A percentile compares a stretch with the other conserved stretches of the same genome.
Conservation (phyloP, 73 alveolate species). For the Tetrahymena malaccensis region DNA sequence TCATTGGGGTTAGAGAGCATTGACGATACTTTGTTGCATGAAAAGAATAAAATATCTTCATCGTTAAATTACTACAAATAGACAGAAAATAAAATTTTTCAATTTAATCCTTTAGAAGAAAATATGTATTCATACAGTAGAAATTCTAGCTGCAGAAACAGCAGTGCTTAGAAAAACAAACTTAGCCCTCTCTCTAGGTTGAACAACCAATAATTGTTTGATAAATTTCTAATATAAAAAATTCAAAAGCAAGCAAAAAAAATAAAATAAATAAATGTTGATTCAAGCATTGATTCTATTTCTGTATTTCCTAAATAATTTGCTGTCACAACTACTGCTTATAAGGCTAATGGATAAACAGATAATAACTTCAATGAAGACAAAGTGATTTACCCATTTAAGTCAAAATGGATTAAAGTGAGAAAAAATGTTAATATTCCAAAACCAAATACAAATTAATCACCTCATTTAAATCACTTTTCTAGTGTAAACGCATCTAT, state of each 20-base stretch:
- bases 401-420: not conserved
- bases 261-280: not conserved
- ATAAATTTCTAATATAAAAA: not conserved
- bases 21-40: not conserved
- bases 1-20: not conserved
- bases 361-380: not conserved
- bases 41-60: not conserved
- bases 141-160: not conserved
- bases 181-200: not conserved
- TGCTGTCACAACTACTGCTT: not conserved
- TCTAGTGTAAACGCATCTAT: not conserved
- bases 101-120: not conserved
- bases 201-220: not conserved
- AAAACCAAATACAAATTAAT: not conserved
- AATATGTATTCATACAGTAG: not conserved
- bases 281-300: not conserved
- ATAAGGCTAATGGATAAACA: not conserved
- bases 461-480: not conserved
- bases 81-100: not conserved
- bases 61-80: not conserved
- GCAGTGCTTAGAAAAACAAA: not conserved
- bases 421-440: not conserved
- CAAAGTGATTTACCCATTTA: not conserved
- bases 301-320: not conserved
- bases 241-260: not conserved